Base-by-base conservation (phyloP, 495 filamentous ascomycete genomes). In the Xylaria bambusicola region DNA sequence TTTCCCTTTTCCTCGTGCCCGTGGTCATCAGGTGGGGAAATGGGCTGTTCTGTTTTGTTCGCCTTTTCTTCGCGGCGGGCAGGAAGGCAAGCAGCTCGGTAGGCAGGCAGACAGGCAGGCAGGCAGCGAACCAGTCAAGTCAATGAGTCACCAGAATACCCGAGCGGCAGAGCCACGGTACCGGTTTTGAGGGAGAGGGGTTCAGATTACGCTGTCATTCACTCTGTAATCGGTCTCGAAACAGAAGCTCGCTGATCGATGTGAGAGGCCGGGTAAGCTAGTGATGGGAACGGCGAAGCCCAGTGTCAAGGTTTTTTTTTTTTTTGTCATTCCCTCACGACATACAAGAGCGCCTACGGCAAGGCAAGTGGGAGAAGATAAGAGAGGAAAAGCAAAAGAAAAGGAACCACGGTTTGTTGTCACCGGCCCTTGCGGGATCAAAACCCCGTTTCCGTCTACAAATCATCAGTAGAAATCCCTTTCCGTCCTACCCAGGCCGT, bases 281-380 rank as follows among this genome's bases (percentile, higher is more conserved):
- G 21, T 8, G 42, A 38, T n/a, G 18, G 1, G 9, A 27, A 35
- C 17, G 7, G 36, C 15, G 5, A n/a, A 27, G n/a, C 2, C 33
- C 2, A 35, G 47, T 33, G 44, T 24, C 57, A 31, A 35, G 27
- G 12, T 47, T 53, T 50, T 52, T 36, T 20, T 52, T 38, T 24
- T 58, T 40, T 10, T 29, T 51, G 10, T 33, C 5, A 33, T 33
- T 42, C 35, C 56, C 56, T 47, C 57, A 52, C 49, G 49, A 60
- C 57, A 60, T 53, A 60, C 57, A 53, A 38, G 21, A 60, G 47
- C 26, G 57, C 57, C 49, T 42, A 45, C 48, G 38, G 41, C 2
- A 31, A 46, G 38, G 49, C 40, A 47, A 53, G 23, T 6, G 0
- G 52, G 17, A 26, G 33, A 51, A 24, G 23, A 33, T 52, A 40